Evolutionary conservation across 257 asterid species (phyloP).

Genomic region (Petrea volubilis): DNA sequence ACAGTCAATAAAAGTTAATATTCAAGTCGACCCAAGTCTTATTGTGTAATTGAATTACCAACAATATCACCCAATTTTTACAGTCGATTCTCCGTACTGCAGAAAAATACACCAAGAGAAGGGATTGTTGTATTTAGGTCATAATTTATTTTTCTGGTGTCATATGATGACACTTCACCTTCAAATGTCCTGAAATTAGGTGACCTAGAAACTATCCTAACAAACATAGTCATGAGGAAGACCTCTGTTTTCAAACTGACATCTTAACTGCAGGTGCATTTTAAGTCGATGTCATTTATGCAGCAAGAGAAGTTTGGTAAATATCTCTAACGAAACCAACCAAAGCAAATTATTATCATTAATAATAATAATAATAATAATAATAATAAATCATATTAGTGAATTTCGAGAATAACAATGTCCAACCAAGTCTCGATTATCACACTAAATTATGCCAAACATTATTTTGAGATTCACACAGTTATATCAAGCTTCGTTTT

Average conservation of each 20-base stretch:
- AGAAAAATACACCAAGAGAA: slow-evolving; percentile 1
- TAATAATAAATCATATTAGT: background rate
- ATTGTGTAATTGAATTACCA: background rate
- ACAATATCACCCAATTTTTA: background rate
- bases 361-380: background rate
- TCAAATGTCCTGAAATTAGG: slow-evolving; percentile 14
- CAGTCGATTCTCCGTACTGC: background rate
- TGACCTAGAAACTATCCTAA: slow-evolving; percentile 21
- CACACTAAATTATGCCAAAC: background rate
- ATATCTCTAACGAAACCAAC: slow-evolving; percentile 13
- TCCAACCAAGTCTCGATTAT: background rate
- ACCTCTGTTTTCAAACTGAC: slow-evolving; percentile 21
- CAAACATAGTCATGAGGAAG: slow-evolving; percentile 15
- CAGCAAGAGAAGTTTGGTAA: slow-evolving; percentile 32
- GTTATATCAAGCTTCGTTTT: background rate
- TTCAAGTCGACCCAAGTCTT: background rate
- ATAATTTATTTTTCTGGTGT: no score
- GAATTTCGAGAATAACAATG: background rate
- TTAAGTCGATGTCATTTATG: slow-evolving; percentile 21
- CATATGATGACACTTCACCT: slow-evolving; percentile 1
- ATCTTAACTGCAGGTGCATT: slow-evolving; percentile 26
- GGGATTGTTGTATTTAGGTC: background rate
- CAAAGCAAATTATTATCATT: background rate
- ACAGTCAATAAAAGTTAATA: background rate
- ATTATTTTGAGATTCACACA: background rate